phyloP scores from a whole-genome alignment of 2,329 filamentous ascomycete genomes.

The Amauroascus niger region DNA sequence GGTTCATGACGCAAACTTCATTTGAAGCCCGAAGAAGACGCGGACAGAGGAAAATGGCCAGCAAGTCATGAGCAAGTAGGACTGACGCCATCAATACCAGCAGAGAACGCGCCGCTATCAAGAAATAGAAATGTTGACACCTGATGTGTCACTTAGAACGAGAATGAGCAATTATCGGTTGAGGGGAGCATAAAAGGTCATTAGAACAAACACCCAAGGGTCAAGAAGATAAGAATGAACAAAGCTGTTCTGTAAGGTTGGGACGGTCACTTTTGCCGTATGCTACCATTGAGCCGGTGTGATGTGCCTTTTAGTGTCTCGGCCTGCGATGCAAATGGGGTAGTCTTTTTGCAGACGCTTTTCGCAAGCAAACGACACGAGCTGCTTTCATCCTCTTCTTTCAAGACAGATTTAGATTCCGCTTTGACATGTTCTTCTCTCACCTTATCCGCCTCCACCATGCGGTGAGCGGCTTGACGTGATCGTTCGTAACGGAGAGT shows the following conservation, averaged over 20 bases:
- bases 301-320: constrained; percentile 30
- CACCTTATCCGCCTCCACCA: constrained; percentile 32
- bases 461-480: constrained; percentile 47
- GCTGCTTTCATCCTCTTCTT: constrained; percentile 18
- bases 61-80: not conserved
- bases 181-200: constrained; percentile 1
- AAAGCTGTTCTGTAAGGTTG: not conserved
- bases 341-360: constrained; percentile 31
- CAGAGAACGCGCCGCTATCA: not conserved
- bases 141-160: not conserved
- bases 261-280: constrained; percentile 27
- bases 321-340: constrained; percentile 23
- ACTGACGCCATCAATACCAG: not conserved
- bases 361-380: constrained; percentile 13
- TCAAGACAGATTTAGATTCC: constrained; percentile 16
- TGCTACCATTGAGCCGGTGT: constrained; percentile 33
- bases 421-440: constrained; percentile 20
- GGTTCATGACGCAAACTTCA: not conserved
- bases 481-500: constrained; percentile 50
- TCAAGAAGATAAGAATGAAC: not conserved
- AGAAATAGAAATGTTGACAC: not conserved
- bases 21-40: not conserved
- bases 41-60: not conserved
- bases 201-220: constrained; percentile 1
- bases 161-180: not conserved